Evolutionary conservation across 768 basidiomycete genomes (phyloP).

Genomic region (Favolaschia claudopus): DNA sequence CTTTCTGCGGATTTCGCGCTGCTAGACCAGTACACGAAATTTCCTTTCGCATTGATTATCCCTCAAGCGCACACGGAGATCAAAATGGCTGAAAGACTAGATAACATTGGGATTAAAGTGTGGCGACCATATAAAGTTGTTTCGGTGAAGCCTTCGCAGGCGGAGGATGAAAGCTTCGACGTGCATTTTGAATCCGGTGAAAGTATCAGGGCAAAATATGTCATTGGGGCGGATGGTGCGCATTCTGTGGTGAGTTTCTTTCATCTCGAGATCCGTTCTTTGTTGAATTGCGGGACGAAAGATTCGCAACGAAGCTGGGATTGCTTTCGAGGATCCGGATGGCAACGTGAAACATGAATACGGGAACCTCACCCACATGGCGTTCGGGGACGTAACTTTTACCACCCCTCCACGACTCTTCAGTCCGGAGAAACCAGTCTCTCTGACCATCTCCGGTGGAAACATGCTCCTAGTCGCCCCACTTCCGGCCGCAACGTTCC

Average conservation of each 20-base stretch:
- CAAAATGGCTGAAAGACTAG: conserved; percentile 43
- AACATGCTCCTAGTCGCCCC: conserved; percentile 46
- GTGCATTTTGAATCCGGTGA: conserved; percentile 58
- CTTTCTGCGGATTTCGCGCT: conserved; percentile 38
- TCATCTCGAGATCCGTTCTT: background rate
- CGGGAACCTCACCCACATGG: conserved; percentile 46
- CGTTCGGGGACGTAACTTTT: conserved; percentile 56
- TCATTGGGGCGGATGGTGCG: conserved; percentile 61
- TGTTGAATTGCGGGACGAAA: conserved; percentile 26
- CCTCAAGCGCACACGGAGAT: conserved; percentile 55
- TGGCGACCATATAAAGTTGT: conserved; percentile 48
- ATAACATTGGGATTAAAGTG: conserved; percentile 40
- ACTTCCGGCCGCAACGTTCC: conserved; percentile 38
- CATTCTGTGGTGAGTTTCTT: conserved; percentile 46
- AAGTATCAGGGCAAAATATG: conserved; percentile 50
- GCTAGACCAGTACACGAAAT: conserved; percentile 50
- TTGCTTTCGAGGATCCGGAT: conserved; percentile 54
- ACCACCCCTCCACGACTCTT: conserved; percentile 33
- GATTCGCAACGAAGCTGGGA: conserved; percentile 50
- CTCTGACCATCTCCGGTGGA: conserved; percentile 30
- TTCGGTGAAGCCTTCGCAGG: conserved; percentile 40
- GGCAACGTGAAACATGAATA: conserved; percentile 30
- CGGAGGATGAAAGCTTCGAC: conserved; percentile 37
- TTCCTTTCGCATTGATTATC: conserved; percentile 50
- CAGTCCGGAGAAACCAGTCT: conserved; percentile 28